Conservation (phyloP, 768 basidiomycete genomes). For the Pisolithus microcarpus region DNA sequence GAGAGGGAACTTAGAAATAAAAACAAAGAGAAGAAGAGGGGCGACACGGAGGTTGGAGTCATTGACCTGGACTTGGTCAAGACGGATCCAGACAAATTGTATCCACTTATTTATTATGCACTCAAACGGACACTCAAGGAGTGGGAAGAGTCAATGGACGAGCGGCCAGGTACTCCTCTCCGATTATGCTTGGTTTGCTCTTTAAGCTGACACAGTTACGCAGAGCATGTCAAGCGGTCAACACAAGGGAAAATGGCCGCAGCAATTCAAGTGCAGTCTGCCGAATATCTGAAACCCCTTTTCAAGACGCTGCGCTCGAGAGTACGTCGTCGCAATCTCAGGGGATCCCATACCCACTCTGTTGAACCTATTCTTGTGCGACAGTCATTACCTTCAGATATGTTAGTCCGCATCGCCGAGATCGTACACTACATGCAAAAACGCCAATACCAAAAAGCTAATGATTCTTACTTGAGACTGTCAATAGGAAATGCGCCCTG, state of each 20-base stretch:
- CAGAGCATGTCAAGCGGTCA: slow-evolving; percentile 81
- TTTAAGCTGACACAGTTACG: background rate
- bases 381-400: slow-evolving; percentile 74
- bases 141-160: slow-evolving; percentile 94
- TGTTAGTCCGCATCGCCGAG: slow-evolving; percentile 82
- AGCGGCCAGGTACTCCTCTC: slow-evolving; percentile 66
- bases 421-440: slow-evolving; percentile 96
- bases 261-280: slow-evolving; percentile 92
- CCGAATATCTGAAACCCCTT: slow-evolving; percentile 92
- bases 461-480: slow-evolving; percentile 93
- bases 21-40: slow-evolving; percentile 54
- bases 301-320: slow-evolving; percentile 87
- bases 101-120: slow-evolving; percentile 95
- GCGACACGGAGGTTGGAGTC: slow-evolving; percentile 48
- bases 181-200: background rate
- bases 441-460: slow-evolving; percentile 90
- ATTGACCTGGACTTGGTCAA: slow-evolving; percentile 80
- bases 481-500: slow-evolving; percentile 99
- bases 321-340: slow-evolving; percentile 40
- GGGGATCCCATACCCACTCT: background rate
- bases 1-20: slow-evolving; percentile 60
- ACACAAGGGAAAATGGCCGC: slow-evolving; percentile 92
- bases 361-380: slow-evolving; percentile 6
- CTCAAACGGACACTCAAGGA: slow-evolving; percentile 89
- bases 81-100: slow-evolving; percentile 89